Evolutionary conservation across 495 filamentous ascomycete genomes (phyloP), one percentile per base, ranked within the genome.

Genomic region (Talaromyces adpressus): DNA sequence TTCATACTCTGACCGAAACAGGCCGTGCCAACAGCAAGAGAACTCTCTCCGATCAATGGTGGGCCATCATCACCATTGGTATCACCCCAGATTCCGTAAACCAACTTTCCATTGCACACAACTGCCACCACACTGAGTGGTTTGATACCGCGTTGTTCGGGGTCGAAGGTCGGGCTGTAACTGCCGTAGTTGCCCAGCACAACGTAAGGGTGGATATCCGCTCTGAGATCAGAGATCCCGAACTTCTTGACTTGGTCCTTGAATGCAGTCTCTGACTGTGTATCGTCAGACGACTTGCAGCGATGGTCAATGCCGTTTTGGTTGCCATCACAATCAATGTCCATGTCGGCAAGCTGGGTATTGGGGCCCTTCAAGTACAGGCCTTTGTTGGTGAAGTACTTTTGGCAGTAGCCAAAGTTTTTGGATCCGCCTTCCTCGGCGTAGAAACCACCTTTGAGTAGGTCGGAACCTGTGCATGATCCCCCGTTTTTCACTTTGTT

Each of bases 61-160:
- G 29, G 29, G 11, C 57, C 57, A 20, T 65, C 72, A 25, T 71
- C 80, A 30, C 83, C 87, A 64, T 89, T 90, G 4, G 75, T 79
- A 68, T 90, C 87, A 16, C 84, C 87, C 87, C 84, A 88, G 60
- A 90, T 71, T n/a, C 83, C 85, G 65, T 88, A 89, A 49, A 86
- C 83, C 67, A 88, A 64, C 57, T 59, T 59, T 16, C 36, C 27
- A 16, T 59, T 59, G 57, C 57, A 59, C 9, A 59, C 27, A 18
- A 89, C 85, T 0, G 85, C 85, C 69, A 88, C 84, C 6, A 89
- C 65, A 64, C 84, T 86, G 64, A 89, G 65, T 4, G 84, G 85
- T 73, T 87, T 64, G 67, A 88, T 77, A 11, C 80, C 82, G 61
- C 77, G 69, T 16, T 72, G 34, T 63, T 75, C 59, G 0, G 87